A percentile compares a stretch with the other conserved stretches of the same genome.
Evolutionary conservation across 2,329 filamentous ascomycete species (phyloP).

Genomic region (Ceratocystis harringtonii): DNA sequence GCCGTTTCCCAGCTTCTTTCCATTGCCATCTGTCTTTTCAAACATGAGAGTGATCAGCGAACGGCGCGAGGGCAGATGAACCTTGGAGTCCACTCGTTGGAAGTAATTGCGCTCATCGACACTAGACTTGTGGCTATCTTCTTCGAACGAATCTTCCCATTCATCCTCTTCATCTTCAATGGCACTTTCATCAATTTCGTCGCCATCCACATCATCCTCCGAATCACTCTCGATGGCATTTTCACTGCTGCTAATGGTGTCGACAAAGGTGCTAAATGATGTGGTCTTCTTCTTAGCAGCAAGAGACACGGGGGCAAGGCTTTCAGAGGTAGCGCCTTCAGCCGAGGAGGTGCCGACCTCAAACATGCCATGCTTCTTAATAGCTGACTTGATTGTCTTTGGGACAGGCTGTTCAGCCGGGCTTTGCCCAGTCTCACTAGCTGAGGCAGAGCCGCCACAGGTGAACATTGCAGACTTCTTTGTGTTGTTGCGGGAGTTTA

Average conservation of each 20-base stretch:
- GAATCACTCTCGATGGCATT: slow-evolving; percentile 37
- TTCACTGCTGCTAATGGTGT: slow-evolving; percentile 49
- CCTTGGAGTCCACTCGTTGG: slow-evolving; percentile 77
- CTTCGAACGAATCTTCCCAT: slow-evolving; percentile 55
- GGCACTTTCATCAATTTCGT: slow-evolving; percentile 67
- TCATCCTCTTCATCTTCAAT: slow-evolving; percentile 57
- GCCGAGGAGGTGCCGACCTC: slow-evolving; percentile 49
- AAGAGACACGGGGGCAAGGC: slow-evolving; percentile 24
- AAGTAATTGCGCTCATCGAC: slow-evolving; percentile 70
- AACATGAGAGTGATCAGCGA: slow-evolving; percentile 86
- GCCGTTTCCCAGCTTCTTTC: slow-evolving; percentile 48
- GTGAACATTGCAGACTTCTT: slow-evolving; percentile 52
- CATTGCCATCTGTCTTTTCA: slow-evolving; percentile 55
- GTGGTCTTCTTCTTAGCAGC: slow-evolving; percentile 54
- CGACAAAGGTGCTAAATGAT: slow-evolving; percentile 65
- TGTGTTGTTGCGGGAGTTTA: slow-evolving; percentile 49
- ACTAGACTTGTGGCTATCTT: slow-evolving; percentile 72
- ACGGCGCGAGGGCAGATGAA: slow-evolving; percentile 68
- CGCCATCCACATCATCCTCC: slow-evolving; percentile 44
- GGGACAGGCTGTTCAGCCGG: slow-evolving; percentile 24
- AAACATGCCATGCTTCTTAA: slow-evolving; percentile 30
- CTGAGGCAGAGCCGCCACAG: slow-evolving; percentile 70
- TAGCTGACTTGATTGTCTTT: slow-evolving; percentile 24
- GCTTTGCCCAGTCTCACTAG: slow-evolving; percentile 39
- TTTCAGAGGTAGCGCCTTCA: slow-evolving; percentile 53